phyloP scores from a whole-genome alignment of 768 basidiomycete genomes.

The Amanita pallidorosea region DNA sequence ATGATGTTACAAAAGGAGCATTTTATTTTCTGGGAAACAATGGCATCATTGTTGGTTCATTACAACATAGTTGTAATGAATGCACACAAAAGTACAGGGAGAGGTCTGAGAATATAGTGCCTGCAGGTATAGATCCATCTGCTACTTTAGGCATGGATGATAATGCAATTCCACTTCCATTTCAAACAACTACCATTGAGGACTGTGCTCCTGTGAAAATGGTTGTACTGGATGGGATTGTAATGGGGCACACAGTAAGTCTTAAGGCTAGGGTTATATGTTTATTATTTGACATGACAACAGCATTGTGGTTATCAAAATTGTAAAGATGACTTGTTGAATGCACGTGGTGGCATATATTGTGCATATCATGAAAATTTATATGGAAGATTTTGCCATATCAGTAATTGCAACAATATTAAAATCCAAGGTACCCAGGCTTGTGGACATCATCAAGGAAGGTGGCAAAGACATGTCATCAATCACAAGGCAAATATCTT shows the following conservation, averaged over 20 bases:
- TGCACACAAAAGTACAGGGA: conserved; percentile 7
- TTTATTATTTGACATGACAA: no score
- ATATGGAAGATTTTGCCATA: no score
- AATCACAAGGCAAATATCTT: neutral
- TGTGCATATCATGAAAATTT: no score
- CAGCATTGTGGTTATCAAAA: no score
- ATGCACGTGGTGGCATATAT: no score
- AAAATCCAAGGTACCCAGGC: conserved; percentile 10
- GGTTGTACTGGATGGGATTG: no score
- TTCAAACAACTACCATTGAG: no score
- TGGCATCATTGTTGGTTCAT: conserved; percentile 5
- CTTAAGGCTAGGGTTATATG: no score
- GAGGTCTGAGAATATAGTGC: neutral
- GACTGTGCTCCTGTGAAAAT: no score
- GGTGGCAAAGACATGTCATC: conserved; percentile 8
- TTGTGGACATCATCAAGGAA: conserved; percentile 10
- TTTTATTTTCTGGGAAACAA: conserved; percentile 1
- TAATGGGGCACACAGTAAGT: no score
- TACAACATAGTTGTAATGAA: conserved; percentile 5
- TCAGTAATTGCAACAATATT: conserved; percentile 9
- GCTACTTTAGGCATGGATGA: neutral
- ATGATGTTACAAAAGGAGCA: conserved; percentile 4
- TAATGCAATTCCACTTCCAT: neutral
- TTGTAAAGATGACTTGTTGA: no score
- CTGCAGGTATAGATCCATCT: conserved; percentile 6